Evolutionary conservation across 2,329 filamentous ascomycete species (phyloP).

Genomic region (Pseudomassariella vexata): DNA sequence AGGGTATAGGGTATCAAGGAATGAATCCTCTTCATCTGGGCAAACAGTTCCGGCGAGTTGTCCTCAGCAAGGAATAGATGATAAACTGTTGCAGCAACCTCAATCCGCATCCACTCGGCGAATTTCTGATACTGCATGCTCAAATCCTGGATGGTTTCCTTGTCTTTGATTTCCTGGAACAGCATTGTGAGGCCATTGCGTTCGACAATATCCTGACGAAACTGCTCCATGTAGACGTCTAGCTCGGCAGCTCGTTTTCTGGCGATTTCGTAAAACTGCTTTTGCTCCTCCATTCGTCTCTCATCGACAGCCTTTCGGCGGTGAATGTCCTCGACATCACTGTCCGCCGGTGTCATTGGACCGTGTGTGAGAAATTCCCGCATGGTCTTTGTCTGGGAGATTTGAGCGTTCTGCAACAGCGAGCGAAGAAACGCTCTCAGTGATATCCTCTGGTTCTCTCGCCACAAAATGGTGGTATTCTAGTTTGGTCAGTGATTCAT

Average conservation of each 20-base stretch:
- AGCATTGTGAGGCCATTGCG: slow-evolving; percentile 82
- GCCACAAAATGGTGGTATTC: slow-evolving; percentile 61
- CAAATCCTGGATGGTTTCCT: slow-evolving; percentile 79
- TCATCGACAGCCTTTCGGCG: slow-evolving; percentile 78
- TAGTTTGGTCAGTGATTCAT: slow-evolving; percentile 28
- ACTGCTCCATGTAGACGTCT: slow-evolving; percentile 97
- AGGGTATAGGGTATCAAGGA: slow-evolving; percentile 89
- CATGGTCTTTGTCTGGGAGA: slow-evolving; percentile 78
- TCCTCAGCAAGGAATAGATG: slow-evolving; percentile 97
- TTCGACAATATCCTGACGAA: slow-evolving; percentile 62
- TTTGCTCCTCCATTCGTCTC: slow-evolving; percentile 86
- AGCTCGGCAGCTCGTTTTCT: slow-evolving; percentile 83
- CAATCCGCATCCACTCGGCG: slow-evolving; percentile 95
- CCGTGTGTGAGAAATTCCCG: slow-evolving; percentile 72
- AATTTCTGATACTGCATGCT: slow-evolving; percentile 97
- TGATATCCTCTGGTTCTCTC: slow-evolving; percentile 88
- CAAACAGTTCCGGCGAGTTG: slow-evolving; percentile 94
- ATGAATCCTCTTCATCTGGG: slow-evolving; percentile 89
- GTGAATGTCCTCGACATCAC: slow-evolving; percentile 77
- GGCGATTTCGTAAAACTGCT: slow-evolving; percentile 92
- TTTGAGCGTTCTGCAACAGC: slow-evolving; percentile 75
- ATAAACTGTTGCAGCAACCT: slow-evolving; percentile 93
- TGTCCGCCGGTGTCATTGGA: slow-evolving; percentile 70
- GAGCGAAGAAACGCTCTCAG: slow-evolving; percentile 85
- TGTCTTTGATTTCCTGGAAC: slow-evolving; percentile 88